Evolutionary conservation across 169 alveolate species (phyloP), one percentile per base, ranked within the genome.

Genomic region (Plasmodium gaboni): DNA sequence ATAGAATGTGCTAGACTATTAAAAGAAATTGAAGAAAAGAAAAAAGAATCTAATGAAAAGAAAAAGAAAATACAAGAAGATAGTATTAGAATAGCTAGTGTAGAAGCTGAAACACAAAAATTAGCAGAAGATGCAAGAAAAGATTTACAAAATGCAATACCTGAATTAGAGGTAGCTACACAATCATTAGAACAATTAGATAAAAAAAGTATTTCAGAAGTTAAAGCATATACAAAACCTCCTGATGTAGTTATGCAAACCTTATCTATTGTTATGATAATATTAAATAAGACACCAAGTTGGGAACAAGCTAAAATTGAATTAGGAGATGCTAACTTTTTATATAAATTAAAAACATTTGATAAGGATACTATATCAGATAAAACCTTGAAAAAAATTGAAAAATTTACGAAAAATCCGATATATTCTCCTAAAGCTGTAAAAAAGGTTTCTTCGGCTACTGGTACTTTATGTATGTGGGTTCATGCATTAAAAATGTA

Each of bases 111-210:
- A 74, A 96, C 98, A n/a, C 95, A 95, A 92, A 94, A 95, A 50
- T 92, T 98, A 59, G 98, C 98, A 19, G 99, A 96, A 48, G 99
- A 98, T 87, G 99, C 99, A 48, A 97, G 98, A 55, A 94, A 96
- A 10, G 99, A 98, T 83, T 96, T 98, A 65, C 98, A 97, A 59
- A 97, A 96, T 85, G 99, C 99, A 2, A 96, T 97, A 94, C 99
- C 99, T 9, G 98, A 98, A 8, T 92, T 98, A 70, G 95, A 97
- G 46, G 98, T 97, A 42, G 99, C 99, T 3, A 96, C 97, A 73
- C 98, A 97, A 50, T 98, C 99, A n/a, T 96, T 98, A 44, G 98
- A 97, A 72, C 97, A 96, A 74, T 94, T 98, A 72, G 98, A 98
- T 92, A 98, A 98, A 94, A 97, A 97, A 91, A 93, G 97, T 72